These are phyloP conservation scores for Penicillium oxalicum DNA, from an alignment of 2,329 filamentous ascomycete genomes.

Conservation along the genomic window DNA sequence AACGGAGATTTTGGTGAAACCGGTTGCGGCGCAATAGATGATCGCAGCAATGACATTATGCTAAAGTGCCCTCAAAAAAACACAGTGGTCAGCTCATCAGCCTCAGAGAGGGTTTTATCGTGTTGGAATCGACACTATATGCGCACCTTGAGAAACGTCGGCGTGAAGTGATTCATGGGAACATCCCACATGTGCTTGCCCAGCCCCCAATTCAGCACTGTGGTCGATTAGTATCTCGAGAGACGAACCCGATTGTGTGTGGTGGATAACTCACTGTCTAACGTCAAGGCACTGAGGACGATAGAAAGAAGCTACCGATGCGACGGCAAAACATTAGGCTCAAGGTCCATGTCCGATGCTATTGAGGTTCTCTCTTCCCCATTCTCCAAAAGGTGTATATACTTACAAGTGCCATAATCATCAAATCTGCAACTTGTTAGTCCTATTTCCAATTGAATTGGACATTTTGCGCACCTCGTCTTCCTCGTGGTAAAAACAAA, in stretches of 20 bases:
- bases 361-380: too few species aligned
- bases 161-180: slow-evolving; percentile 13
- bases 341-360: too few species aligned
- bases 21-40: slow-evolving; percentile 26
- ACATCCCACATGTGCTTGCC: slow-evolving; percentile 28
- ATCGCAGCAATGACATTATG: slow-evolving; percentile 25
- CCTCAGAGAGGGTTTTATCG: too few species aligned
- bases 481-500: too few species aligned
- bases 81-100: not conserved
- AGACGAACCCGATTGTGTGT: not conserved
- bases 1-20: slow-evolving; percentile 28
- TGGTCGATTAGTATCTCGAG: not conserved
- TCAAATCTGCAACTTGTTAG: slow-evolving; percentile 15
- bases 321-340: not conserved
- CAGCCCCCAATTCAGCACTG: slow-evolving; percentile 25
- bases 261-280: slow-evolving; percentile 16
- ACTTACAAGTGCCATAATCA: slow-evolving; percentile 22
- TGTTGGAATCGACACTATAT: not conserved
- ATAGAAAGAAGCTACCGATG: slow-evolving; percentile 16
- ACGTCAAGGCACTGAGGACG: slow-evolving; percentile 18
- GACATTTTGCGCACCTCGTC: too few species aligned
- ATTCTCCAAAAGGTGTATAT: too few species aligned
- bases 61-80: slow-evolving; percentile 7
- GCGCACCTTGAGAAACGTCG: slow-evolving; percentile 18
- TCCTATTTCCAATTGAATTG: not conserved